Evolutionary conservation across 2,329 filamentous ascomycete genomes (phyloP), one percentile per base, ranked within the genome.

Genomic region (Aspergillus brunneoviolaceus): DNA sequence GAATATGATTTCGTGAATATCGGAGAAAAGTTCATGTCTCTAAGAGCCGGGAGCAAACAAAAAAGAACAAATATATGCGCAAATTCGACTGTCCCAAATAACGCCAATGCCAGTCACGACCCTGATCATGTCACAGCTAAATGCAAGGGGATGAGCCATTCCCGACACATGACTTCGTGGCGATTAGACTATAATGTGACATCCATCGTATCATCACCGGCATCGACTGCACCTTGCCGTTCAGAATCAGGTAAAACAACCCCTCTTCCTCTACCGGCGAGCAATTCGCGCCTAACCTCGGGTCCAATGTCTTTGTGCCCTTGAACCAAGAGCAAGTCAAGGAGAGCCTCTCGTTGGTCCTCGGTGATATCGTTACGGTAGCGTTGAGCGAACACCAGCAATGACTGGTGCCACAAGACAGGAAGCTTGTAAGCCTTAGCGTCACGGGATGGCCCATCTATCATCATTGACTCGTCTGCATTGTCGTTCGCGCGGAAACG

Each of bases 351-450:
- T 68, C 93, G 84, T 80, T 96, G 93, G 67, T 97, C 93, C 75
- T 97, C 93, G 1, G 92, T 96, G 68, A 97, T 94, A 75, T 98
- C 94, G 67, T 97, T 96, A 71, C 92, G 88, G 79, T 98, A 99
- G 59, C 94, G 84, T 78, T 97, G 90, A 27, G 95, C 92, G 78
- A 99, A 99, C 2, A 91, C 89, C 57, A 99, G 79, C 31, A 99
- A 81, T 68, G 90, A 92, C 79, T 98, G 94, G 76, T 99, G 95
- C 92, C 94, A 99, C 58, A 99, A 87, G 7, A 99, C 92, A 0
- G 96, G 95, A 65, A 98, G 76, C 72, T 90, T 91, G 25, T 78
- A 71, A 67, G 82, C 76, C 74, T 83, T 84, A n/a, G 80, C 80
- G 19, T 76, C 76, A 60, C 70, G 76, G 33, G 76, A 71, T 16